Percentiles rank a stretch among this genome's conserved stretches.
phyloP scores from a whole-genome alignment of 225 moss, liverwort and hornwort species.

The Takakia lepidozioides region DNA sequence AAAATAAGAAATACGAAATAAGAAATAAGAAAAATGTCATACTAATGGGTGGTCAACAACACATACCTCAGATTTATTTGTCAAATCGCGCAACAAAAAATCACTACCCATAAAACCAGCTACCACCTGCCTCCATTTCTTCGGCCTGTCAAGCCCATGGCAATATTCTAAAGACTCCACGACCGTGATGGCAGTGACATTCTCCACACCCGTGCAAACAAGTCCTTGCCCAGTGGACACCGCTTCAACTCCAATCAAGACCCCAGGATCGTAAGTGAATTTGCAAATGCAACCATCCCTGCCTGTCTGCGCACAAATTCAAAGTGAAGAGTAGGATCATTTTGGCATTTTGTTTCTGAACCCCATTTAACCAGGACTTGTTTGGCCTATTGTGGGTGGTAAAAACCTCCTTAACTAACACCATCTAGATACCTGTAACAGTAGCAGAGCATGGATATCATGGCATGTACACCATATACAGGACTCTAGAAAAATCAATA shows the following conservation, averaged over 20 bases:
- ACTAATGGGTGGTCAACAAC: too few relatives aligned
- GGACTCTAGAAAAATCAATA: too few relatives aligned
- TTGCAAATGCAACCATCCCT: constrained; percentile 95
- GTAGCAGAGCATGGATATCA: too few relatives aligned
- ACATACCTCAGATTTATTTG: constrained; percentile 68
- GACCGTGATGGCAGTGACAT: constrained; percentile 67
- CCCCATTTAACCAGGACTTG: too few relatives aligned
- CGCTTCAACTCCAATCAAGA: constrained; percentile 6
- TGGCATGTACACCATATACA: too few relatives aligned
- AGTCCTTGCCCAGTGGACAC: constrained; percentile 21
- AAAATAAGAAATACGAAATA: too few relatives aligned
- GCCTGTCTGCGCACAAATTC: constrained; percentile 60
- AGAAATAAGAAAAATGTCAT: too few relatives aligned
- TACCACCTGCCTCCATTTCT: constrained; percentile 51
- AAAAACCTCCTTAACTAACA: too few relatives aligned
- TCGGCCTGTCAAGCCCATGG: constrained; percentile 18
- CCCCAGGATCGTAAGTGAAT: constrained; percentile 35
- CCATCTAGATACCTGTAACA: too few relatives aligned
- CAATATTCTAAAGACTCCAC: constrained; percentile 53
- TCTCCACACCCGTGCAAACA: constrained; percentile 74
- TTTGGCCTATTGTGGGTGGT: too few relatives aligned
- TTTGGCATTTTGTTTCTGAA: too few relatives aligned
- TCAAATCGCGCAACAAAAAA: constrained; percentile 85
- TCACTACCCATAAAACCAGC: constrained; percentile 81
- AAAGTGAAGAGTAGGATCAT: background rate